Evolutionary conservation across 257 asterid genomes (phyloP), one percentile per base, ranked within the genome.

Genomic region (Primulina tabacum): DNA sequence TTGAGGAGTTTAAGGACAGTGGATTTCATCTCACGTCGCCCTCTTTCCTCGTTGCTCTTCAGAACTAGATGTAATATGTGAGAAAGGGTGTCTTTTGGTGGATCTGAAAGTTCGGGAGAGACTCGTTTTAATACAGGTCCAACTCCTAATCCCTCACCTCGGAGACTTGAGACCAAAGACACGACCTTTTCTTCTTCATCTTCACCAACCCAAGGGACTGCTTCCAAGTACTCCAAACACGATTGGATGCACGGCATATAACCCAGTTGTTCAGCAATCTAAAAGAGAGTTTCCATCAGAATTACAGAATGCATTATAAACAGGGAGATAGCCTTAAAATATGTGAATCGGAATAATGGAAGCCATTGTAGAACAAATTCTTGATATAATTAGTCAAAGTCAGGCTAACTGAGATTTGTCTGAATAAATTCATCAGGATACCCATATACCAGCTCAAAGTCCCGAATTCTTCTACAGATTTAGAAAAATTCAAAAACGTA

Each of bases 171-270:
- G 63, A 93, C 83, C 11, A 89, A 85, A 18, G 92, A 76, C 65
- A 93, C 90, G 32, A 93, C 99, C 66, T 77, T 89, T 76, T 89
- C 91, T 80, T 93, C 98, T 77, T 93, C 98, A 65, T 93, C 99
- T 75, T 90, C 95, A 50, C 99, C 99, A 18, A 89, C 94, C 99
- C 99, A 93, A 0, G 99, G 99, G 65, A 84, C 99, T 14, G 99
- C 97, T 87, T 93, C 99, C 81, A 93, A 83, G 87, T 89, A 87
- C 70, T 89, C 97, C 83, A 93, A 81, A 76, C 99, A 93, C 7
- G 88, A 82, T 50, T 73, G 80, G 71, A 89, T 76, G 80, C 99
- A 93, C 9, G 86, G 62, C 20, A 77, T 40, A 78, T 80, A 93
- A 20, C 97, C 96, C 40, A 93, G 85, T 67, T 83, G 86, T 76